A percentile compares a stretch with the other conserved stretches of the same genome.
Evolutionary conservation across 2,329 filamentous ascomycete genomes (phyloP).

Genomic region (Fusarium torulosum): DNA sequence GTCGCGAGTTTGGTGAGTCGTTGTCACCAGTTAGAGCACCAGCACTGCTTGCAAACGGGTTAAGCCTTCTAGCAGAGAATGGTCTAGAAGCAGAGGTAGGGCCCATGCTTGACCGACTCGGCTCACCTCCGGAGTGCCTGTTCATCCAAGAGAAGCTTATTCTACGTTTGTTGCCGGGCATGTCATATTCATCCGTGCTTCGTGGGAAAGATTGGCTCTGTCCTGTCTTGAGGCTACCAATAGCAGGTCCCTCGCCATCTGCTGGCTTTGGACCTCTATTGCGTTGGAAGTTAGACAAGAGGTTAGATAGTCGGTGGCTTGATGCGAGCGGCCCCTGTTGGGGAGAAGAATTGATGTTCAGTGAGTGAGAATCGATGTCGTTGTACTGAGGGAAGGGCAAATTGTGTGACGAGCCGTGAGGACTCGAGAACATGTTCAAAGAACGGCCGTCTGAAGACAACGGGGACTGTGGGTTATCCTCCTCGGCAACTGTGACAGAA

Average conservation of each 20-base stretch:
- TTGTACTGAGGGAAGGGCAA: conserved; percentile 66
- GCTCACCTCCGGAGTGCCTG: conserved; percentile 64
- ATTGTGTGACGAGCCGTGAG: conserved; percentile 70
- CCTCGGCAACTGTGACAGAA: conserved; percentile 48
- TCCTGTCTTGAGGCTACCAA: conserved; percentile 76
- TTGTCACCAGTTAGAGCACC: conserved; percentile 64
- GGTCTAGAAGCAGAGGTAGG: conserved; percentile 52
- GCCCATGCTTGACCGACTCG: conserved; percentile 46
- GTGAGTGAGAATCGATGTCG: conserved; percentile 62
- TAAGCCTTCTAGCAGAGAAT: conserved; percentile 59
- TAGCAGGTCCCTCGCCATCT: conserved; percentile 64
- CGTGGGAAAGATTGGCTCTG: conserved; percentile 84
- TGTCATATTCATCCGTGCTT: conserved; percentile 68
- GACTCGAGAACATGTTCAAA: conserved; percentile 70
- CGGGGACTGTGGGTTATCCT: conserved; percentile 71
- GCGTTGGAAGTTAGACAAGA: conserved; percentile 72
- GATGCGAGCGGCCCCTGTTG: conserved; percentile 49
- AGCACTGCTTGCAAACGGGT: conserved; percentile 64
- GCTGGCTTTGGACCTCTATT: conserved; percentile 71
- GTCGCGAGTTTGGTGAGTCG: conserved; percentile 71
- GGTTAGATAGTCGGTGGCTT: conserved; percentile 58
- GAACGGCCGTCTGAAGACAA: conserved; percentile 67
- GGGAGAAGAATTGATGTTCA: conserved; percentile 58
- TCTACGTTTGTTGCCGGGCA: conserved; percentile 65
- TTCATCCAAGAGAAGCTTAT: conserved; percentile 73